phyloP scores from a whole-genome alignment of 305 asterid species.

The Fraxinus latifolia region DNA sequence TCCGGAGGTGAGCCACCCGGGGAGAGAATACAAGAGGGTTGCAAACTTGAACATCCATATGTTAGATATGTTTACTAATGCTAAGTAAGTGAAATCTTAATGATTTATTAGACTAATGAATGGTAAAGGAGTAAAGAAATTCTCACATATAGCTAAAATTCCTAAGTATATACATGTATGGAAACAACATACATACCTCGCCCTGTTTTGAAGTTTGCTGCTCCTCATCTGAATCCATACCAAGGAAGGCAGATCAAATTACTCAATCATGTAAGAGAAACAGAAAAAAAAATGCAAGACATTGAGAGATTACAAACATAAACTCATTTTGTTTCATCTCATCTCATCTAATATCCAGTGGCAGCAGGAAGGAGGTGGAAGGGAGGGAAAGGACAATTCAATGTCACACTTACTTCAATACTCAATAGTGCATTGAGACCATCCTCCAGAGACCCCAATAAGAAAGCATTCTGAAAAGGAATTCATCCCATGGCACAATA shows the following conservation, averaged over 20 bases:
- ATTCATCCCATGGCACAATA: slow-evolving; percentile 18
- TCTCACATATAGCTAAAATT: slow-evolving; percentile 18
- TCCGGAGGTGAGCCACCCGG: background rate
- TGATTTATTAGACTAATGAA: background rate
- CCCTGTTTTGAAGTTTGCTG: slow-evolving; percentile 93
- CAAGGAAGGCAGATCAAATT: slow-evolving; percentile 5
- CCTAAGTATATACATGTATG: slow-evolving; percentile 8
- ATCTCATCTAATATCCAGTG: background rate
- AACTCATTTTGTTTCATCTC: background rate
- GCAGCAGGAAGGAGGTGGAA: background rate
- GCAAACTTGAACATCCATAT: slow-evolving; percentile 1
- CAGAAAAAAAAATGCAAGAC: background rate
- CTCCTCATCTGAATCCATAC: slow-evolving; percentile 74
- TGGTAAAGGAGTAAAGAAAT: background rate
- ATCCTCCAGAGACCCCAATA: slow-evolving; percentile 70
- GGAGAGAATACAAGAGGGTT: background rate
- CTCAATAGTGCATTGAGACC: slow-evolving; percentile 81
- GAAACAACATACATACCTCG: slow-evolving; percentile 52
- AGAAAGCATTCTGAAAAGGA: slow-evolving; percentile 56
- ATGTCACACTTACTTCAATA: slow-evolving; percentile 71
- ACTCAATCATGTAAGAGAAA: slow-evolving; percentile 8
- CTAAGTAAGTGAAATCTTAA: slow-evolving; percentile 4
- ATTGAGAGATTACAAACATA: background rate
- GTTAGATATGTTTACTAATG: background rate
- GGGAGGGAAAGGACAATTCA: background rate